These are phyloP conservation scores for Tuber magnatum DNA, from an alignment of 495 filamentous ascomycete species.

Conservation along the genomic window DNA sequence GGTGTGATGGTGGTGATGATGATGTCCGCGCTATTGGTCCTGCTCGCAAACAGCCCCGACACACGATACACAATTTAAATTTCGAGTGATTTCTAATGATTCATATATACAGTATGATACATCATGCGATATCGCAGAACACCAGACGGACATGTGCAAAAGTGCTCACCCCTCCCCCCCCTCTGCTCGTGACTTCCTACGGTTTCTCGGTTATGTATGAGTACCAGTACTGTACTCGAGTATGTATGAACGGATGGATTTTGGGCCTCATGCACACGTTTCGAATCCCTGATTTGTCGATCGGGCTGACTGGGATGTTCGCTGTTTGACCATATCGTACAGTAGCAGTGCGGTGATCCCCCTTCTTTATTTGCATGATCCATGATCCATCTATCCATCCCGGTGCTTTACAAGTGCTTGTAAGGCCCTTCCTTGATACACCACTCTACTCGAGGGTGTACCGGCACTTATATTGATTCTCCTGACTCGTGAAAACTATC, in stretches of 20 bases:
- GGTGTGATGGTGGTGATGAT: rapidly evolving
- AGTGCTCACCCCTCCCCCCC: background rate
- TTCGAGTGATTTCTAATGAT: background rate
- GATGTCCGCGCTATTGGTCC: background rate
- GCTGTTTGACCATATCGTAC: background rate
- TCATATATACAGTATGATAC: no score
- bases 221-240: background rate
- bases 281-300: background rate
- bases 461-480: background rate
- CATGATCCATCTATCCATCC: background rate
- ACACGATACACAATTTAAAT: background rate
- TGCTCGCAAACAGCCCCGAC: background rate
- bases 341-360: background rate
- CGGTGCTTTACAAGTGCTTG: background rate
- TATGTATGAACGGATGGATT: background rate
- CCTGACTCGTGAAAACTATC: background rate
- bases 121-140: background rate
- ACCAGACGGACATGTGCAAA: background rate
- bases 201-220: background rate
- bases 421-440: background rate
- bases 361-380: background rate
- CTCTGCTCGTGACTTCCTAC: background rate
- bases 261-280: background rate
- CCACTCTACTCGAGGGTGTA: background rate
- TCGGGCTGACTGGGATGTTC: background rate